Evolutionary conservation across 495 filamentous ascomycete species (phyloP), one percentile per base, ranked within the genome.

Genomic region (Neurospora sp.): DNA sequence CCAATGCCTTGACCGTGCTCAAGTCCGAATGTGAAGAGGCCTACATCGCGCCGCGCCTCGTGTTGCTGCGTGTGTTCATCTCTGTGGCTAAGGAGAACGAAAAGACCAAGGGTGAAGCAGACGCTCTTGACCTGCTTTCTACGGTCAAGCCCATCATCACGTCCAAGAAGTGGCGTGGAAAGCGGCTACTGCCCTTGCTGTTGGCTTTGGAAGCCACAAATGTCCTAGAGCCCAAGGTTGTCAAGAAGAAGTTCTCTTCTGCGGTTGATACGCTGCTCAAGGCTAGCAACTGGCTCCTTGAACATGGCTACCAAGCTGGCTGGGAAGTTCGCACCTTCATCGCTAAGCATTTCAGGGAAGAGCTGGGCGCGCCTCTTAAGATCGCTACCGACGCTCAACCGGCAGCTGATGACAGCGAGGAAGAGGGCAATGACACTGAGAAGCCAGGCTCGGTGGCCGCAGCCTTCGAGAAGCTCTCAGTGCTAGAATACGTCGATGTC

Each of bases 251-350:
- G 5, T 10, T 73, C 7, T 40, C 73, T 12, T 14, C 20, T 12
- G 42, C 68, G 12, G 71, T 76, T 10, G 68, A 74, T 7, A 39
- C 70, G 4, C 74, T 79, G 40, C 40, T 84, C 35, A 75, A 81
- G 65, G 70, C 72, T n/a, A 76, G 81, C 73, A 53, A 77, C 16
- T 72, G 70, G n/a, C 75, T 77, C n/a, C 69, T 81, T 8, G 75
- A 76, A 8, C 76, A 75, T 38, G 74, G 76, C 1, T n/a, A 74
- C 27, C 69, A 78, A 27, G 61, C 74, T 40, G 81, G 81, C 17
- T 84, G 83, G 83, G 80, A 83, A 70, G 44, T 83, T 3, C 79
- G 79, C 38, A 79, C 72, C 42, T 85, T 84, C 71, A 72, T 85
- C 31, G 73, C 80, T 2, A 76, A 74, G 48, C 76, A 82, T 65